Evolutionary conservation across 345 rosid species (phyloP).

Genomic region (Heritiera fomes): DNA sequence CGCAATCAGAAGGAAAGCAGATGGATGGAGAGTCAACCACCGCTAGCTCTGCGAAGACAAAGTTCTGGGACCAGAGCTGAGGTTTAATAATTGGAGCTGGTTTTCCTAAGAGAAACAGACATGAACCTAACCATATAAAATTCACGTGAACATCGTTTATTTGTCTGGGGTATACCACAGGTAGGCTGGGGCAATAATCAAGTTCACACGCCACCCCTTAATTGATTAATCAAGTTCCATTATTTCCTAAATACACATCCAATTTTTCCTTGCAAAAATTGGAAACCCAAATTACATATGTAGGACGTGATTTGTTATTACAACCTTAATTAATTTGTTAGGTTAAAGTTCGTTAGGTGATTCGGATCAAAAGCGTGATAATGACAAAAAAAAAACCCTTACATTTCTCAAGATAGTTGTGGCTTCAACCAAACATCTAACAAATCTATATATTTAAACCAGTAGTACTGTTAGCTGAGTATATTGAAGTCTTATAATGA

Average conservation of each 20-base stretch:
- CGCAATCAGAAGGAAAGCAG: background rate
- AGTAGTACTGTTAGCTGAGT: background rate
- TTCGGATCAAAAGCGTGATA: background rate
- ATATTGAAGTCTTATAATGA: background rate
- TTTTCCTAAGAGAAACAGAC: slow-evolving; percentile 13
- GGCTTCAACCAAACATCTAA: background rate
- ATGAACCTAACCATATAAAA: background rate
- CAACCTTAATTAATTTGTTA: background rate
- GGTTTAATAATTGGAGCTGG: slow-evolving; percentile 12
- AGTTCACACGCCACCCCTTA: too few relatives aligned
- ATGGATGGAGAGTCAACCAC: background rate
- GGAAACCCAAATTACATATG: too few relatives aligned
- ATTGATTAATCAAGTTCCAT: background rate
- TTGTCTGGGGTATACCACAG: background rate
- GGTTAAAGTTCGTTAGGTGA: too few relatives aligned
- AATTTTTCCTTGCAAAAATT: too few relatives aligned
- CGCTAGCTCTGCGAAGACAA: background rate
- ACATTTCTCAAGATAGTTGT: background rate
- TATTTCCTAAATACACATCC: too few relatives aligned
- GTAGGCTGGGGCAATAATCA: background rate
- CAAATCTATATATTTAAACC: background rate
- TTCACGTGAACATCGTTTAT: background rate
- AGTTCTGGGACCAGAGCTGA: background rate
- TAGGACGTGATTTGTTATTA: too few relatives aligned
- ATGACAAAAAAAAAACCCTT: background rate